These are phyloP conservation scores for Macrocybe gigantea DNA, from an alignment of 768 basidiomycete species.

Conservation along the genomic window DNA sequence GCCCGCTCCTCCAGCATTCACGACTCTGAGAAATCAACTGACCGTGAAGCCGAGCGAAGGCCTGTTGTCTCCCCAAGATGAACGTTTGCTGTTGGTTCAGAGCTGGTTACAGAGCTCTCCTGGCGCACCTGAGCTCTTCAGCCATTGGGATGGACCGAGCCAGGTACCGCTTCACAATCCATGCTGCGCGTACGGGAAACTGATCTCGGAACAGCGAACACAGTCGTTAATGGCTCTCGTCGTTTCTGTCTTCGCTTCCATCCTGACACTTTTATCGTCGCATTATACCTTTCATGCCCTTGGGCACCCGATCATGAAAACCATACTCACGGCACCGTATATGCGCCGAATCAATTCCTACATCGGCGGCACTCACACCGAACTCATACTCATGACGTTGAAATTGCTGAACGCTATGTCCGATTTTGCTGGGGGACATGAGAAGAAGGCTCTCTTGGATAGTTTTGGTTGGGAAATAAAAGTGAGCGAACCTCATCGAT, in stretches of 20 bases:
- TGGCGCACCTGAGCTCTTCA: conserved; percentile 56
- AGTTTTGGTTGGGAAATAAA: conserved; percentile 77
- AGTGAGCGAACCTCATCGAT: conserved; percentile 26
- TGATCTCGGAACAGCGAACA: conserved; percentile 29
- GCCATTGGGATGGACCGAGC: conserved; percentile 49
- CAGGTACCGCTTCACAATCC: conserved; percentile 15
- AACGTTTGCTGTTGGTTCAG: conserved; percentile 51
- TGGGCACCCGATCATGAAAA: conserved; percentile 59
- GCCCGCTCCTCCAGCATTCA: conserved; percentile 30
- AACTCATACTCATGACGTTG: conserved; percentile 59
- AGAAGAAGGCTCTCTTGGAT: conserved; percentile 58
- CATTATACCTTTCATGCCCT: conserved; percentile 65
- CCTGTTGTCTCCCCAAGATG: conserved; percentile 47
- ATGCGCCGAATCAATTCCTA: conserved; percentile 56
- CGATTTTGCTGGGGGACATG: conserved; percentile 57
- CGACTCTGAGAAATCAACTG: conserved; percentile 58
- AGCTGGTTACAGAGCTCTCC: conserved; percentile 57
- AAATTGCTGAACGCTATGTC: conserved; percentile 61
- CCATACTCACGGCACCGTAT: conserved; percentile 49
- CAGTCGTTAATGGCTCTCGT: conserved; percentile 36
- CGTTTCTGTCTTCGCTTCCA: conserved; percentile 47
- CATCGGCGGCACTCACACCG: conserved; percentile 55
- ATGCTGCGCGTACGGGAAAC: not conserved
- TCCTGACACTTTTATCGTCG: conserved; percentile 57
- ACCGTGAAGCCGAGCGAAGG: conserved; percentile 44